These are phyloP conservation scores for Talaromyces trachyspermus DNA, from an alignment of 495 filamentous ascomycete species.

Conservation along the genomic window DNA sequence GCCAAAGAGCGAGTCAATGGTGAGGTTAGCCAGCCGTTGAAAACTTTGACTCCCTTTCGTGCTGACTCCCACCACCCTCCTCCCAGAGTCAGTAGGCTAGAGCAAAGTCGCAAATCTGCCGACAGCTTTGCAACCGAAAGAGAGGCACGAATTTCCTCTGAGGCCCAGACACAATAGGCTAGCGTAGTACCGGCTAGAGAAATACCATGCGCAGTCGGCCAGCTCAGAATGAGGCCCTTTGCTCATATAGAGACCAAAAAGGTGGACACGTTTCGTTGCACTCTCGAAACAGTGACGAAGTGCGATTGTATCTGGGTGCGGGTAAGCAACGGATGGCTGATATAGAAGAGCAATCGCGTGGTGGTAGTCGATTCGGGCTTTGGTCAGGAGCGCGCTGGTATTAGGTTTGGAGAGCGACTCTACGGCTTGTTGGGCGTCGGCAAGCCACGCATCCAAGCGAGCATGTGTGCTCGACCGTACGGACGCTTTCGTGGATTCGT, in stretches of 20 bases:
- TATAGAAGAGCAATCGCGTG: not conserved
- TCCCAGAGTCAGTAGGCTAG: not conserved
- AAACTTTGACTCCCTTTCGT: not conserved
- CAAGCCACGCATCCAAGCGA: not conserved
- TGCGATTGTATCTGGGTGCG: not conserved
- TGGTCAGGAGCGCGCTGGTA: not conserved
- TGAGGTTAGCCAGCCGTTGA: not conserved
- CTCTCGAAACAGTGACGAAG: not conserved
- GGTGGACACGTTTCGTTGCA: not conserved
- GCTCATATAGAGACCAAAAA: not conserved
- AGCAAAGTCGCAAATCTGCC: not conserved
- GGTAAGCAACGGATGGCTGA: not conserved
- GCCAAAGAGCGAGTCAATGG: not conserved
- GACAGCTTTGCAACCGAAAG: not conserved
- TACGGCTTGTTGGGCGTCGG: not conserved
- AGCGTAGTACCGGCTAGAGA: not conserved
- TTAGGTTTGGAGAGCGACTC: not conserved
- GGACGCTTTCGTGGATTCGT: not conserved
- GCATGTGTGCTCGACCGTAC: not conserved
- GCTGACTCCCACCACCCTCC: not conserved
- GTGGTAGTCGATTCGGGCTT: not conserved
- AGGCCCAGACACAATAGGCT: not conserved
- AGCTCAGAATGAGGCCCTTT: not conserved
- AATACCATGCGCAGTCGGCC: not conserved
- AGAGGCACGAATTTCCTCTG: not conserved